Conservation (phyloP, 345 rosid species). For the Firmiana major region DNA sequence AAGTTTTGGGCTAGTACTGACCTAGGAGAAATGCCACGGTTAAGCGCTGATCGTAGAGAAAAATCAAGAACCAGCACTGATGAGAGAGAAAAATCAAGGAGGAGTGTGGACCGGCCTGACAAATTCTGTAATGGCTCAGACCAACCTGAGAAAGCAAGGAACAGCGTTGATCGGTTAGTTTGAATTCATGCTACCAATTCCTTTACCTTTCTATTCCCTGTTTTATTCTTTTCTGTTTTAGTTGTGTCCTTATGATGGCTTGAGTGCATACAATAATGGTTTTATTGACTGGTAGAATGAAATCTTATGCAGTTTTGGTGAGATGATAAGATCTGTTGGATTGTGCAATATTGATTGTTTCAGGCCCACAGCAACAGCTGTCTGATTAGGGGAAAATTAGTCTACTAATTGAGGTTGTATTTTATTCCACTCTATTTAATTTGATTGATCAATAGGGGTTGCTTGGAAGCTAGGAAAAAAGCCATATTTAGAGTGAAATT, state of each 20-base stretch:
- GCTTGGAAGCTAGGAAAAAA: slow-evolving; percentile 25
- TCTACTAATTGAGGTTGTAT: slow-evolving; percentile 22
- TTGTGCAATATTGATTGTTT: slow-evolving; percentile 91
- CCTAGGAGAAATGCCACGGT: slow-evolving; percentile 57
- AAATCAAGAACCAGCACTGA: slow-evolving; percentile 57
- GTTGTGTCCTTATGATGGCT: neutral
- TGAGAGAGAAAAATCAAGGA: slow-evolving; percentile 46
- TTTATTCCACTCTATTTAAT: slow-evolving; percentile 14
- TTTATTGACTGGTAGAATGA: slow-evolving; percentile 12
- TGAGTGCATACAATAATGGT: neutral
- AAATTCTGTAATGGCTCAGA: slow-evolving; percentile 39
- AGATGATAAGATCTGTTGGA: slow-evolving; percentile 80
- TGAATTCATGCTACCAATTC: neutral
- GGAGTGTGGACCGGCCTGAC: slow-evolving; percentile 40
- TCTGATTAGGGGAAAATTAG: slow-evolving; percentile 25
- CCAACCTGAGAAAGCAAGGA: slow-evolving; percentile 61
- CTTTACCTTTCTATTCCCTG: neutral
- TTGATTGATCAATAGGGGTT: slow-evolving; percentile 21
- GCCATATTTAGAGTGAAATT: slow-evolving; percentile 10
- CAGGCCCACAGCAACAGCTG: slow-evolving; percentile 61
- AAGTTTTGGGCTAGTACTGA: slow-evolving; percentile 48
- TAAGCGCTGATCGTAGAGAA: slow-evolving; percentile 44
- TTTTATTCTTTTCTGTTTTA: neutral
- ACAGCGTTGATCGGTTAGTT: slow-evolving; percentile 78
- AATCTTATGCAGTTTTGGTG: slow-evolving; percentile 63